Evolutionary conservation across 1,284 basidiomycete genomes (phyloP).

Genomic region (Inonotus hispidus): DNA sequence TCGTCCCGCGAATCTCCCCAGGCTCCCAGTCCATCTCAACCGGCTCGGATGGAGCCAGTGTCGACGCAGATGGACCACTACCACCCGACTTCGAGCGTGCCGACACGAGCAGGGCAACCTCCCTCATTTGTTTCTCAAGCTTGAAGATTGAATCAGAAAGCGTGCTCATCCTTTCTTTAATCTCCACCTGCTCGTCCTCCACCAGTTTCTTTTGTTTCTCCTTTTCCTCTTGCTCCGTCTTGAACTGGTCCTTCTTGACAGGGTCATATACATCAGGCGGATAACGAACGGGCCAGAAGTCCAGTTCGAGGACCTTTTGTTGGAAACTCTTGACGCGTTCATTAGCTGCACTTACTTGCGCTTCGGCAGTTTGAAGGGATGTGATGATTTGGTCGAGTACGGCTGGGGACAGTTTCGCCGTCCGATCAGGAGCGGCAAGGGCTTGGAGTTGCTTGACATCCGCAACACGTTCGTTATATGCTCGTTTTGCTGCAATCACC

Average conservation of each 20-base stretch:
- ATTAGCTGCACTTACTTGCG: constrained; percentile 26
- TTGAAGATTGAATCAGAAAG: constrained; percentile 22
- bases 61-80: not conserved
- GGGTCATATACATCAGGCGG: constrained; percentile 19
- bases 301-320: constrained; percentile 29
- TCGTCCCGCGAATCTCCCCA: not conserved
- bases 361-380: constrained; percentile 14
- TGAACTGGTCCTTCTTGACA: not conserved
- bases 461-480: not conserved
- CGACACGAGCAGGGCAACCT: constrained; percentile 18
- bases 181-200: constrained; percentile 24
- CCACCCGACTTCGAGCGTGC: constrained; percentile 15
- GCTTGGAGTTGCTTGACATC: constrained; percentile 4
- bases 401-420: not conserved
- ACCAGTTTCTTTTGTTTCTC: not conserved
- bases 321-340: constrained; percentile 26
- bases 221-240: not conserved
- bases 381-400: not conserved
- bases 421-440: not conserved
- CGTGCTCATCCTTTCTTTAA: constrained; percentile 25
- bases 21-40: constrained; percentile 9
- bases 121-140: constrained; percentile 8
- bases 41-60: not conserved
- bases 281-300: constrained; percentile 36
- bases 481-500: constrained; percentile 1